Evolutionary conservation across 1,284 basidiomycete species (phyloP).

Genomic region (Cryptococcus depauperatus): DNA sequence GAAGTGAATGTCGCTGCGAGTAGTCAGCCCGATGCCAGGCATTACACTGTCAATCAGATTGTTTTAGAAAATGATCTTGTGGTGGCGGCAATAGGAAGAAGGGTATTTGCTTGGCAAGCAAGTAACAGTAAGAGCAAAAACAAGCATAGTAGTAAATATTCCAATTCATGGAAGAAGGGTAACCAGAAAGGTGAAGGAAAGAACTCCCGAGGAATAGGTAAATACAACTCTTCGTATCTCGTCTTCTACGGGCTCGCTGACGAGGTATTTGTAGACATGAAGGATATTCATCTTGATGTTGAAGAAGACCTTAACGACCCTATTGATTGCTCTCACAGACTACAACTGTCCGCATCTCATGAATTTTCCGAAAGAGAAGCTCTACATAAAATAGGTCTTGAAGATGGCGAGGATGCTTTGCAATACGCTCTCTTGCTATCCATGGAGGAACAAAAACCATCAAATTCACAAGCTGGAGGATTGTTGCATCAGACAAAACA

Average conservation of each 20-base stretch:
- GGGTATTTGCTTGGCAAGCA: slow-evolving; percentile 40
- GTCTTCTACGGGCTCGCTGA: not conserved
- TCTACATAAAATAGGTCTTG: slow-evolving; percentile 33
- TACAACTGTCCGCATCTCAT: slow-evolving; percentile 1
- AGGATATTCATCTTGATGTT: slow-evolving; percentile 25
- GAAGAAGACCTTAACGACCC: slow-evolving; percentile 21
- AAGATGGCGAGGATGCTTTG: slow-evolving; percentile 35
- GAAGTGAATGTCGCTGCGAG: slow-evolving; percentile 26
- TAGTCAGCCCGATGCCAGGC: slow-evolving; percentile 24
- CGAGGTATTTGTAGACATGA: slow-evolving; percentile 22
- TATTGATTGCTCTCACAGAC: slow-evolving; percentile 17
- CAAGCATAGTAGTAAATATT: slow-evolving; percentile 24
- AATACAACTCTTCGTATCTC: slow-evolving; percentile 19
- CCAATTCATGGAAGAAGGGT: slow-evolving; percentile 30
- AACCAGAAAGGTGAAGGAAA: slow-evolving; percentile 18
- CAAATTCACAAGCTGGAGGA: not conserved
- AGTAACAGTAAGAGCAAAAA: slow-evolving; percentile 36
- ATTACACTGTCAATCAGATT: slow-evolving; percentile 38
- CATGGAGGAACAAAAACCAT: slow-evolving; percentile 19
- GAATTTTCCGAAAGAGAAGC: slow-evolving; percentile 20
- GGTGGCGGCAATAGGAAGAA: slow-evolving; percentile 36
- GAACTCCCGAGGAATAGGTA: slow-evolving; percentile 18
- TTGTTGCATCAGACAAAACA: not conserved
- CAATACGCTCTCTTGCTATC: slow-evolving; percentile 39
- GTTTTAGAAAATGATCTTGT: slow-evolving; percentile 41